Conservation (phyloP, 2,329 filamentous ascomycete genomes). For the Aschersonia sp. region DNA sequence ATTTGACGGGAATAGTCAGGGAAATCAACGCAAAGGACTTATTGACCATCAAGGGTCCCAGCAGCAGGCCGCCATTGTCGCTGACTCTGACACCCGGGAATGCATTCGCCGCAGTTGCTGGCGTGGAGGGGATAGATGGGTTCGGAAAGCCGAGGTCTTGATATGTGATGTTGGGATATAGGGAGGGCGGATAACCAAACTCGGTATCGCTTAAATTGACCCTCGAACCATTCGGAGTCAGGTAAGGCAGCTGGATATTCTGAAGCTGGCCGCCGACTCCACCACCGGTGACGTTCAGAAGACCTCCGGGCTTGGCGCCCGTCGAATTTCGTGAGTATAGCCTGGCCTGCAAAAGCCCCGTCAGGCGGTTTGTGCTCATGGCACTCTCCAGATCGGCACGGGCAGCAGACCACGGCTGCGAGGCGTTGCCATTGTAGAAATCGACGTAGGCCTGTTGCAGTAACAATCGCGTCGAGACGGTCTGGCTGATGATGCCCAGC, state of each 20-base stretch:
- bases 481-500: conserved; percentile 59
- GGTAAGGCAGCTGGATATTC: conserved; percentile 46
- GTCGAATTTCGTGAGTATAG: conserved; percentile 57
- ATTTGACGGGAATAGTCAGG: conserved; percentile 62
- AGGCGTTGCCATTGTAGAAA: conserved; percentile 41
- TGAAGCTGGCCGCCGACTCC: conserved; percentile 20
- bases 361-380: conserved; percentile 43
- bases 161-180: conserved; percentile 74
- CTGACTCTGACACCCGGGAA: conserved; percentile 36
- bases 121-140: conserved; percentile 22
- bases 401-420: conserved; percentile 45
- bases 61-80: conserved; percentile 45
- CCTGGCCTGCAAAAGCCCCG: conserved; percentile 53
- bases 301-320: conserved; percentile 29
- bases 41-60: conserved; percentile 65
- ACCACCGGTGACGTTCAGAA: conserved; percentile 50
- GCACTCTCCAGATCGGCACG: conserved; percentile 55
- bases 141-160: conserved; percentile 26
- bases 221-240: conserved; percentile 37
- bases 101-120: conserved; percentile 29
- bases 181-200: conserved; percentile 53
- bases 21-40: conserved; percentile 62
- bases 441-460: conserved; percentile 36
- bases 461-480: conserved; percentile 53
- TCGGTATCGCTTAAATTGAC: conserved; percentile 46